Percentiles rank a stretch among this genome's conserved stretches.
Conservation (phyloP, 768 basidiomycete genomes). For the Clavulina sp. region DNA sequence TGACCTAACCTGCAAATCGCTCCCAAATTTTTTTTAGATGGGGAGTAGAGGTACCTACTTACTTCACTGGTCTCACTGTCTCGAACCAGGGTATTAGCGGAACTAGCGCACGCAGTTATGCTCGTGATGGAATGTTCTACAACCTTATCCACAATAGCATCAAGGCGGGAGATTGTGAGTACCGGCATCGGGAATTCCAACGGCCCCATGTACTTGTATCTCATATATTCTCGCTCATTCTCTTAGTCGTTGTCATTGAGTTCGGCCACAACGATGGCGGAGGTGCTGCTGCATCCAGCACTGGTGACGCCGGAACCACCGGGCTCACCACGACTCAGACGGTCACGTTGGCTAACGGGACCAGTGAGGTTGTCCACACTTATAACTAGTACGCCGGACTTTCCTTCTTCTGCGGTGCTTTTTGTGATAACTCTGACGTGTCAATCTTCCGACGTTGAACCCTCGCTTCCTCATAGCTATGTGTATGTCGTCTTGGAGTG, state of each 20-base stretch:
- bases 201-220: not conserved
- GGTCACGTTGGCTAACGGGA: not conserved
- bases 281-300: conserved; percentile 11
- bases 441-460: not conserved
- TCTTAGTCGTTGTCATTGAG: conserved; percentile 12
- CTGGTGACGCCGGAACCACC: conserved; percentile 12
- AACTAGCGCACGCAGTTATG: conserved; percentile 29
- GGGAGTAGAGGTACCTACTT: conserved; percentile 2
- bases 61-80: conserved; percentile 19
- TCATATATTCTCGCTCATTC: not conserved
- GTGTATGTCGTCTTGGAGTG: not conserved
- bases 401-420: not conserved
- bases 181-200: conserved; percentile 10
- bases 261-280: conserved; percentile 29
- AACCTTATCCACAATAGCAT: conserved; percentile 22
- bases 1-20: not conserved
- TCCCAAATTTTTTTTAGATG: conserved; percentile 3
- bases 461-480: not conserved
- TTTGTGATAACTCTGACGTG: not conserved
- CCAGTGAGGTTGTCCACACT: not conserved
- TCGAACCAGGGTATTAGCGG: conserved; percentile 32
- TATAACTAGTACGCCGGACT: not conserved
- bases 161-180: conserved; percentile 15
- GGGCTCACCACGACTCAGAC: not conserved
- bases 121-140: conserved; percentile 24